Evolutionary conservation across 2,329 filamentous ascomycete species (phyloP), one percentile per base, ranked within the genome.

Genomic region (Coleophoma eucalyptorum): DNA sequence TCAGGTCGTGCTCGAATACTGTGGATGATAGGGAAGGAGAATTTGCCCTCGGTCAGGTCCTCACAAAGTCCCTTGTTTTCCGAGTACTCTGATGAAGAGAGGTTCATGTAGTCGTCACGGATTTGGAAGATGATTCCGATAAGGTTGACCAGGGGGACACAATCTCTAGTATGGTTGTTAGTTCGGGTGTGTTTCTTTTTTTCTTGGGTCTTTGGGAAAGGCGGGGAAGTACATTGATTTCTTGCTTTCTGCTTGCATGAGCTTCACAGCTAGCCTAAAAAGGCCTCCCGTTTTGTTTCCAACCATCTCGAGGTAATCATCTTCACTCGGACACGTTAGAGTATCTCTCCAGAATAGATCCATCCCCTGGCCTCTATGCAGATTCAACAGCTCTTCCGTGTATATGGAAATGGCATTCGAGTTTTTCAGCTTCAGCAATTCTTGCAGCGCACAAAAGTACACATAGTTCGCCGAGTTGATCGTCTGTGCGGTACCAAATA

Each of bases 11-110:
- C 74, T 53, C 89, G 88, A 60, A 97, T 95, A 67, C 88, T 87
- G 72, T 97, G 93, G 62, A 97, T 96, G 62, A 97, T 86, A 38
- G 92, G 91, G 67, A 97, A 97, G 21, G 87, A 93, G 74, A 97
- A 97, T 77, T 97, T 97, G 56, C 93, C 93, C 73, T 97, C 94
- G 1, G 91, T 97, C 61, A 97, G 73, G 70, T 97, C 94, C 73
- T 97, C 93, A 69, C 90, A 96, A 60, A 96, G 81, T 46, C 93
- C 94, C 74, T 97, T 97, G 69, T 96, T 93, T 57, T 87, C 77
- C 35, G 84, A 85, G 75, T 97, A 97, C 63, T 84, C 78, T n/a
- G 72, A 74, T 16, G 78, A 81, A 31, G 79, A 81, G 41, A 99
- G 83, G 68, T 97, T 97, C 69, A 91, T 84, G 73, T 96, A 96